Evolutionary conservation across 192 early-diverging fungal species (phyloP).

Genomic region (Coemansia sp.): DNA sequence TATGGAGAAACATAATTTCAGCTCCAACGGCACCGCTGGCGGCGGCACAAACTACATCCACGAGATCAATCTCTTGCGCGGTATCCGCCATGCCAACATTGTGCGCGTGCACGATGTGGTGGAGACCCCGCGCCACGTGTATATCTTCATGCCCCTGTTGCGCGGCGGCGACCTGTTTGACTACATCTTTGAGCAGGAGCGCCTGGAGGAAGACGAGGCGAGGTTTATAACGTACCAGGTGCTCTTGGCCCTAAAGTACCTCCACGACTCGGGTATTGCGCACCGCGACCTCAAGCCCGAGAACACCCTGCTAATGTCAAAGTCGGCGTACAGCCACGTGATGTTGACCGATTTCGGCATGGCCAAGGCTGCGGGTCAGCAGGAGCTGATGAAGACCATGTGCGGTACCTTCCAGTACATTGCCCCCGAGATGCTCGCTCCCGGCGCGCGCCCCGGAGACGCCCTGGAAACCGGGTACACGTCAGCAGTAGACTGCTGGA

Average conservation of each 20-base stretch:
- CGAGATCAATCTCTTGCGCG: conserved; percentile 73
- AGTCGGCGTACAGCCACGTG: conserved; percentile 58
- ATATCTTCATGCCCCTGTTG: conserved; percentile 75
- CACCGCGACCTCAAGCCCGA: conserved; percentile 82
- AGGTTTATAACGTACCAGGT: conserved; percentile 72
- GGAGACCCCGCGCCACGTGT: conserved; percentile 57
- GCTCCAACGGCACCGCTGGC: conserved; percentile 60
- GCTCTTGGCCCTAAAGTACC: conserved; percentile 70
- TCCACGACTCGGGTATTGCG: conserved; percentile 75
- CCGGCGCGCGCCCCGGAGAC: conserved; percentile 31
- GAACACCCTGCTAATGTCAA: conserved; percentile 61
- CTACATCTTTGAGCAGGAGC: conserved; percentile 63
- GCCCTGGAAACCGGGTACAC: conserved; percentile 52
- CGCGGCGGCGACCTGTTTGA: conserved; percentile 90
- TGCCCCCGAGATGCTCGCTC: conserved; percentile 73
- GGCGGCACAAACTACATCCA: conserved; percentile 73
- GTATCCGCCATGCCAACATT: conserved; percentile 70
- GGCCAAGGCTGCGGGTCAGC: conserved; percentile 73
- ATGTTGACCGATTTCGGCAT: conserved; percentile 90
- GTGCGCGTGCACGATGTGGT: conserved; percentile 64
- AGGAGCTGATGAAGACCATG: conserved; percentile 79
- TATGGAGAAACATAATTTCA: conserved; percentile 72
- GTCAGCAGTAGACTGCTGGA: conserved; percentile 65
- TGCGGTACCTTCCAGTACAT: conserved; percentile 84
- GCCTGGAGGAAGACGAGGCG: conserved; percentile 74